Evolutionary conservation across 2,329 filamentous ascomycete genomes (phyloP), one percentile per base, ranked within the genome.

Genomic region (Xylaria arbuscula): DNA sequence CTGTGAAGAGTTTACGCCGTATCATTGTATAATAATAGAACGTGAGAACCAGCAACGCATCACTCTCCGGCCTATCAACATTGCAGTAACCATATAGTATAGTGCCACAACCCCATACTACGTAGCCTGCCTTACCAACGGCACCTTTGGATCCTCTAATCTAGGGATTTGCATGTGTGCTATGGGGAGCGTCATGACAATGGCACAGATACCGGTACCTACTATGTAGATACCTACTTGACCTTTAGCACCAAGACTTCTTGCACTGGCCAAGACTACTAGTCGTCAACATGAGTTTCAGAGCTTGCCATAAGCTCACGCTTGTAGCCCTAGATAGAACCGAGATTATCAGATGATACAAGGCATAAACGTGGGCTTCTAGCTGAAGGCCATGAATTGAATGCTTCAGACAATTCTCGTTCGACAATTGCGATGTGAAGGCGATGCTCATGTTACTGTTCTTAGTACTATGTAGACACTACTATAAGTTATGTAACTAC

Each of bases 21-120:
- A 63, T 34, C 24, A 22, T 19, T 34, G 59, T 64, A 64, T 67
- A 67, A 64, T 67, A 55, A 67, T 64, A 67, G 65, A 64, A 67
- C 28, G 22, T 42, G 48, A 28, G 57, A 47, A 24, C 59, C 48
- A 48, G 59, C 36, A 38, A 19, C 32, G 24, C 32, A 59, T 13
- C 19, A 24, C 28, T 10, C 13, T 11, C 19, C 38, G 11, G 13
- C 36, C 36, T 56, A 56, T 42, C 19, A n/a, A 40, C 22, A n/a
- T n/a, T 9, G 9, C 19, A n/a, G 7, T 47, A 47, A n/a, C 3
- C 7, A n/a, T 19, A 3, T 19, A 19, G 45, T 48, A 24, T 47
- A 19, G 42, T 47, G 42, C n/a, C 42, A 19, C 42, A 47, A 22
- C 15, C 40, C 42, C 42, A n/a, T n/a, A 45, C n/a, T 53, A 19